Evolutionary conservation across 1,139 yeast genomes (phyloP).

Genomic region (Taphrina sp.): DNA sequence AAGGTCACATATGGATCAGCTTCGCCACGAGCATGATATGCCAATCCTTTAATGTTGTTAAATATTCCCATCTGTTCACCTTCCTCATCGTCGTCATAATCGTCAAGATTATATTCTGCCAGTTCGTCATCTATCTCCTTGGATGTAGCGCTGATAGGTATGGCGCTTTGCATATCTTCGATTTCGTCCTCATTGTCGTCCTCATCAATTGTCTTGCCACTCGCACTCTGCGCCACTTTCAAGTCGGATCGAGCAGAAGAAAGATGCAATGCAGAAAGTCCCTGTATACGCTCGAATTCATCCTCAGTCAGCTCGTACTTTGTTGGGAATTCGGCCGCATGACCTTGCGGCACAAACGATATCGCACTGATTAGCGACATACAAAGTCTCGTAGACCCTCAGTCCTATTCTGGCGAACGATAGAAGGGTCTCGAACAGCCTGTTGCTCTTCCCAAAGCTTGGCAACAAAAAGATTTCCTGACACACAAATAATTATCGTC

Average conservation of each 20-base stretch:
- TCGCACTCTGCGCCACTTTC: slow-evolving; percentile 43
- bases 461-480: too few relatives aligned
- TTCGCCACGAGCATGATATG: slow-evolving; percentile 60
- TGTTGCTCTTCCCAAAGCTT: too few relatives aligned
- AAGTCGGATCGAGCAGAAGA: slow-evolving; percentile 68
- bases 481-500: too few relatives aligned
- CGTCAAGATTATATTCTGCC: slow-evolving; percentile 78
- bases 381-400: too few relatives aligned
- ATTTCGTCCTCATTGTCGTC: slow-evolving; percentile 40
- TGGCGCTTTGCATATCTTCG: slow-evolving; percentile 39
- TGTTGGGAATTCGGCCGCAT: slow-evolving; percentile 88
- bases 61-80: slow-evolving; percentile 47
- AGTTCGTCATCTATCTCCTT: slow-evolving; percentile 68
- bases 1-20: slow-evolving; percentile 74
- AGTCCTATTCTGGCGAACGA: too few relatives aligned
- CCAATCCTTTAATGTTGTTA: slow-evolving; percentile 48
- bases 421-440: too few relatives aligned
- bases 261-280: slow-evolving; percentile 78
- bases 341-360: slow-evolving; percentile 95
- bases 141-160: slow-evolving; percentile 40
- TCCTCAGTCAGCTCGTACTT: slow-evolving; percentile 84
- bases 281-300: slow-evolving; percentile 86
- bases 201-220: slow-evolving; percentile 13
- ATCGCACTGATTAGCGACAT: slow-evolving; percentile 79
- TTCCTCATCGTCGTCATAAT: slow-evolving; percentile 66